Percentiles rank a stretch among this genome's conserved stretches.
Conservation (phyloP, 495 filamentous ascomycete genomes). For the Penicillium fimorum region DNA sequence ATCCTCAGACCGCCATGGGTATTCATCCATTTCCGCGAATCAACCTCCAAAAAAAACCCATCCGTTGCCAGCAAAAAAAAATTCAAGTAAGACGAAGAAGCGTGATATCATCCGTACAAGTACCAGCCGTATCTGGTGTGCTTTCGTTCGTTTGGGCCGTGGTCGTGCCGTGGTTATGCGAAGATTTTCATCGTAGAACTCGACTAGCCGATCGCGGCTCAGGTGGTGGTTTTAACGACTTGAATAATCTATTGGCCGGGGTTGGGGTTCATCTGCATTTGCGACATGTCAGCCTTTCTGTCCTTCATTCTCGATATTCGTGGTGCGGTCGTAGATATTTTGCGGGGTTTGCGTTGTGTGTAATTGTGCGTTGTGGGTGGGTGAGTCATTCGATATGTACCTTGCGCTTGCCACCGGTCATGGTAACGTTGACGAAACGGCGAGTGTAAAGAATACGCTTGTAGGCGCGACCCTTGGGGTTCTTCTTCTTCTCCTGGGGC, state of each 20-base stretch:
- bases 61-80: conserved; percentile 30
- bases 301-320: conserved; percentile 4
- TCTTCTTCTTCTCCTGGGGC: conserved; percentile 49
- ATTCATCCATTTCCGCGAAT: conserved; percentile 25
- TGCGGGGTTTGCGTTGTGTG: neutral
- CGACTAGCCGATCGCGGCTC: conserved; percentile 28
- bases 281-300: conserved; percentile 24
- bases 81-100: conserved; percentile 35
- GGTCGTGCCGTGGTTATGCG: conserved; percentile 24
- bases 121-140: conserved; percentile 33
- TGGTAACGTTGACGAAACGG: conserved; percentile 98
- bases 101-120: conserved; percentile 40
- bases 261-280: conserved; percentile 42
- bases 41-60: conserved; percentile 25
- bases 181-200: conserved; percentile 29
- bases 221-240: conserved; percentile 26
- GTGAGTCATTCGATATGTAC: conserved; percentile 47
- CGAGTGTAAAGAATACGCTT: conserved; percentile 97
- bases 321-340: conserved; percentile 5
- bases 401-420: conserved; percentile 99
- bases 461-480: conserved; percentile 96
- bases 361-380: conserved; percentile 10
- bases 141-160: conserved; percentile 31
- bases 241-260: conserved; percentile 33
- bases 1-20: conserved; percentile 29